Conservation (phyloP, 805 yeast species). For the Starmerella tilneyi region DNA sequence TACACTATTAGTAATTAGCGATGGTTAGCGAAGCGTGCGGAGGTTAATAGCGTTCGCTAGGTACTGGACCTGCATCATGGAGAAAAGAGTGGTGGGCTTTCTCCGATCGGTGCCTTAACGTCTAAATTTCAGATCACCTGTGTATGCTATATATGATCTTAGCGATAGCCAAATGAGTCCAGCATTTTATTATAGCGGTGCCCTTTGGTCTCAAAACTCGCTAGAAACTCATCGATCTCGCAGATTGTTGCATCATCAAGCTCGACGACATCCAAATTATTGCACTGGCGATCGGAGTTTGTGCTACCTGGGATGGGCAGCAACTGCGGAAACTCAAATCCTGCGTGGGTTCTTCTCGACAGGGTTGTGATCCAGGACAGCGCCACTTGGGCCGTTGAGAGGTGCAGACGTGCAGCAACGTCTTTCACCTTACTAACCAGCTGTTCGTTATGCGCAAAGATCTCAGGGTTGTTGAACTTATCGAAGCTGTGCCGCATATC, state of each 20-base stretch:
- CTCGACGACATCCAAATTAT: slow-evolving; percentile 40
- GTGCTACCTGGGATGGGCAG: slow-evolving; percentile 78
- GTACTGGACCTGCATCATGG: no score
- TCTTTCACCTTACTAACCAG: slow-evolving; percentile 42
- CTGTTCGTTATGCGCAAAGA: slow-evolving; percentile 42
- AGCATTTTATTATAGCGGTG: slow-evolving; percentile 38
- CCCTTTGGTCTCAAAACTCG: slow-evolving; percentile 43
- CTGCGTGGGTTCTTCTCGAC: slow-evolving; percentile 20
- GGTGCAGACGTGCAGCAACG: slow-evolving; percentile 39
- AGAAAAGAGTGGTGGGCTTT: no score
- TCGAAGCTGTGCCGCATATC: slow-evolving; percentile 47
- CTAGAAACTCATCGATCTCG: slow-evolving; percentile 41
- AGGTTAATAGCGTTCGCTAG: no score
- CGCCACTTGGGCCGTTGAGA: slow-evolving; percentile 57
- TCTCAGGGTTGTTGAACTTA: slow-evolving; percentile 46
- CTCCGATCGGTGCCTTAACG: no score
- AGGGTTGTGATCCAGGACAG: slow-evolving; percentile 53
- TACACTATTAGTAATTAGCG: no score
- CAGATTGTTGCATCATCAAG: slow-evolving; percentile 49
- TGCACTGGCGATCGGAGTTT: slow-evolving; percentile 46
- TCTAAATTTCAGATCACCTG: no score
- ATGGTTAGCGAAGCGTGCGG: no score
- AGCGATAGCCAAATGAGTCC: slow-evolving; percentile 10
- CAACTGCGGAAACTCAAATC: slow-evolving; percentile 39
- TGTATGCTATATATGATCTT: no score